Evolutionary conservation across 2,329 filamentous ascomycete genomes (phyloP).

Genomic region (Thermomyces lanuginosus): DNA sequence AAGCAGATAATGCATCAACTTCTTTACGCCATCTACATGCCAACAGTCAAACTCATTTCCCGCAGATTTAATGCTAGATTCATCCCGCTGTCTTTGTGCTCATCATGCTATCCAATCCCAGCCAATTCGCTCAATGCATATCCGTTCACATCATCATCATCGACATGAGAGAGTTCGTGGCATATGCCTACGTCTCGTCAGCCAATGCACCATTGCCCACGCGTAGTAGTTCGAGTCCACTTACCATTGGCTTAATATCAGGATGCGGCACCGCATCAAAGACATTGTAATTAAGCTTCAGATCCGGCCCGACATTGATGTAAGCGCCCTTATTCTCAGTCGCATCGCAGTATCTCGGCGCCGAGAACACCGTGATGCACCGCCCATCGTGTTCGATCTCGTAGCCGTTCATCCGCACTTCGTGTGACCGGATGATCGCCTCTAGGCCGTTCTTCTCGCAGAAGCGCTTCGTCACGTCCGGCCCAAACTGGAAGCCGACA

Average conservation of each 20-base stretch:
- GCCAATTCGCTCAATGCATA: constrained; percentile 10
- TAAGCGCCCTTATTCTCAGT: constrained; percentile 97
- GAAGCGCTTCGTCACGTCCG: constrained; percentile 89
- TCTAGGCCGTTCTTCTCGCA: constrained; percentile 91
- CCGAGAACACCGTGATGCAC: constrained; percentile 97
- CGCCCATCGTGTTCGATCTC: constrained; percentile 91
- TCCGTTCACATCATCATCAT: constrained; percentile 45
- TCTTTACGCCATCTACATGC: too few relatives aligned
- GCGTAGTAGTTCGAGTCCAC: constrained; percentile 8
- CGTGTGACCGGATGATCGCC: constrained; percentile 90
- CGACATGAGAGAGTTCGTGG: constrained; percentile 64
- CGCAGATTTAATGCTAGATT: too few relatives aligned
- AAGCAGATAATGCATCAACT: too few relatives aligned
- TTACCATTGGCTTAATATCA: constrained; percentile 76
- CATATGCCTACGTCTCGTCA: constrained; percentile 48
- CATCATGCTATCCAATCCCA: constrained; percentile 10
- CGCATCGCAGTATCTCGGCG: constrained; percentile 91
- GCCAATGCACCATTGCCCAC: not conserved
- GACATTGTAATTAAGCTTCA: constrained; percentile 80
- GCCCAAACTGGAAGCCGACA: constrained; percentile 90
- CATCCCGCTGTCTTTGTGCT: too few relatives aligned
- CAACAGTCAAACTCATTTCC: too few relatives aligned
- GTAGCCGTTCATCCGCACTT: constrained; percentile 98
- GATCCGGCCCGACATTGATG: constrained; percentile 86
- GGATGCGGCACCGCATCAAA: constrained; percentile 96